Evolutionary conservation across 2,329 filamentous ascomycete species (phyloP).

Genomic region (Raffaelea arxii): DNA sequence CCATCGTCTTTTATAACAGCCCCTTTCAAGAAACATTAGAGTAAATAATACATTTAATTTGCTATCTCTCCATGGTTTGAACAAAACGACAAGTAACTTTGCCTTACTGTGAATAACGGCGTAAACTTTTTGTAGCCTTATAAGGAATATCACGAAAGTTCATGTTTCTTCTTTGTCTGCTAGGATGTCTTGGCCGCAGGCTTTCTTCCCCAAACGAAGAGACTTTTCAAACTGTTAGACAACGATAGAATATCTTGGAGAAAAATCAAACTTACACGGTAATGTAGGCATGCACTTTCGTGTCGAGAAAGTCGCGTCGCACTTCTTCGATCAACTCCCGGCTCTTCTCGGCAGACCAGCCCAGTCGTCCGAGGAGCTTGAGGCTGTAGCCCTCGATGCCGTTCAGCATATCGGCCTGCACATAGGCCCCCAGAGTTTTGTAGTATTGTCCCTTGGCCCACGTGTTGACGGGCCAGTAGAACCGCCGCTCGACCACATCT

Average conservation of each 20-base stretch:
- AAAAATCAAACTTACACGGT: not conserved
- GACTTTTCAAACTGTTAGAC: no score
- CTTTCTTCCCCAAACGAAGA: no score
- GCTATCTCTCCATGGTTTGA: no score
- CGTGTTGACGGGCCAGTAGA: conserved; percentile 15
- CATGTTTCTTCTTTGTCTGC: no score
- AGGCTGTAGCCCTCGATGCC: conserved; percentile 5
- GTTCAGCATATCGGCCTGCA: conserved; percentile 12
- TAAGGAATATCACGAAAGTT: no score
- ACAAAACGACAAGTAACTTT: no score
- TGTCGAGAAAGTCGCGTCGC: conserved; percentile 3
- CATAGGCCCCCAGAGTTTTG: conserved; percentile 14
- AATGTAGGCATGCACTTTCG: conserved; percentile 4
- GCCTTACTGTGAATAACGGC: no score
- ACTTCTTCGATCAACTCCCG: conserved; percentile 4
- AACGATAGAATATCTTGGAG: not conserved
- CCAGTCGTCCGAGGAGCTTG: conserved; percentile 3
- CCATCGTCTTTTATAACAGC: no score
- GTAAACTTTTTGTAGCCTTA: no score
- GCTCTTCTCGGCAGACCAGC: conserved; percentile 3
- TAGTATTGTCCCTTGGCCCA: conserved; percentile 18
- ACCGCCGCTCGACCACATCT: conserved; percentile 16
- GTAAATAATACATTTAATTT: no score
- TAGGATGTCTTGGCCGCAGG: no score
- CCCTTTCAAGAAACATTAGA: no score